Evolutionary conservation across 306 rosid genomes (phyloP), one percentile per base, ranked within the genome.

Genomic region (Carpinus viminea): DNA sequence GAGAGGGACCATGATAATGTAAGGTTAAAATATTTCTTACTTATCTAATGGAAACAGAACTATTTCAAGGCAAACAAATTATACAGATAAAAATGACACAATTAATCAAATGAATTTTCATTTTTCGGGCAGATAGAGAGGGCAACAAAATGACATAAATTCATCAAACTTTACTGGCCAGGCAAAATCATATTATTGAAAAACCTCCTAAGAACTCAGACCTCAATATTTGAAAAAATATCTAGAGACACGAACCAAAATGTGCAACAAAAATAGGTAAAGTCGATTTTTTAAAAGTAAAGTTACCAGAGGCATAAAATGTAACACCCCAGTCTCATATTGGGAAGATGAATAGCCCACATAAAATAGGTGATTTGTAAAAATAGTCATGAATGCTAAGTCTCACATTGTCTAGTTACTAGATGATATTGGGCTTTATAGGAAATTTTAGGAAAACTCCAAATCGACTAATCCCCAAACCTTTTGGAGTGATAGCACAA

Each of bases 1-100:
- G 86, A 41, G 28, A 83, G 70, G 62, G 41, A 61, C 9, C 64
- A 81, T 6, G 28, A 79, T 62, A 28, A 64, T 12, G 34, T 45
- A 47, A 73, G 20, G 34, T 20, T 4, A 76, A 76, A 77, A 38
- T 57, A 80, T 3, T 77, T 48, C 45, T 28, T 41, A 8, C 51
- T 43, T 17, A 4, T 5, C 24, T 12, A 10, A 10, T 3, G 13
- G 21, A 24, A 36, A 15, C 11, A 24, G 17, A 66, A 38, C 50
- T 38, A 66, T 3, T 38, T 8, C 13, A 66, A 8, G 36, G 7
- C 3, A 59, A 41, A 66, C 6, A 18, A 7, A 10, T 24, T 24
- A 24, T 62, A 26, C 7, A 53, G 2, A 53, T 53, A 4, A 41
- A 41, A 18, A 59, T 59, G 31, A 59, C 36, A 24, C 34, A 59